Evolutionary conservation across 345 rosid species (phyloP), one percentile per base, ranked within the genome.

Genomic region (Sapria himalayana): DNA sequence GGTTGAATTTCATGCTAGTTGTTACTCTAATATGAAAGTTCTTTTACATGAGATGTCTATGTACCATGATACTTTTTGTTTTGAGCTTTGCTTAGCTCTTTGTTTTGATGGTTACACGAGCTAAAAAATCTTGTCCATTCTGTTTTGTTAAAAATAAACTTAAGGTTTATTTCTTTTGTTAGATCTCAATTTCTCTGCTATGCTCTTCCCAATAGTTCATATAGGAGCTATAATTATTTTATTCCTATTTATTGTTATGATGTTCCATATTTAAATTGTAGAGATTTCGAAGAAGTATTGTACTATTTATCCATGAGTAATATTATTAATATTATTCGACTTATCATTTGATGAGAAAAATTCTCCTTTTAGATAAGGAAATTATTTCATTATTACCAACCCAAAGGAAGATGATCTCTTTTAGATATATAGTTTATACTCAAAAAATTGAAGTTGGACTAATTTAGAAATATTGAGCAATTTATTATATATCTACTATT

Each of bases 211-310:
- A 35, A 5, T 35, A 35, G 39, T 35, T 35, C 39, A 35, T 35
- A 35, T 35, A 35, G 6, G 6, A 35, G 39, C 6, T 35, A 35
- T 35, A 35, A 5, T 35, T 5, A 6, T 35, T 35, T 35, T 5
- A 35, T 39, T 39, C 22, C 43, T 39, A 39, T 39, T 39, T 23
- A 5, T 39, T 39, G 43, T 39, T 19, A 39, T 39, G 43, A 39
- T 39, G 22, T 39, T 39, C 43, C 22, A 39, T 39, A 19, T 39
- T 39, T 23, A 39, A 39, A 39, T 39, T 4, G 22, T 5, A 19
- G 43, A 39, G 43, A 39, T 39, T 39, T 23, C 4, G 48, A 44
- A 44, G 48, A 44, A 44, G 48, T 44, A 35, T 44, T 44, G 48
- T 37, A 4, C 3, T 44, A 44, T 44, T 44, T 25, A 44, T 37